Conservation (phyloP, 1,284 basidiomycete species). For the Tetrapyrgos nigripes region DNA sequence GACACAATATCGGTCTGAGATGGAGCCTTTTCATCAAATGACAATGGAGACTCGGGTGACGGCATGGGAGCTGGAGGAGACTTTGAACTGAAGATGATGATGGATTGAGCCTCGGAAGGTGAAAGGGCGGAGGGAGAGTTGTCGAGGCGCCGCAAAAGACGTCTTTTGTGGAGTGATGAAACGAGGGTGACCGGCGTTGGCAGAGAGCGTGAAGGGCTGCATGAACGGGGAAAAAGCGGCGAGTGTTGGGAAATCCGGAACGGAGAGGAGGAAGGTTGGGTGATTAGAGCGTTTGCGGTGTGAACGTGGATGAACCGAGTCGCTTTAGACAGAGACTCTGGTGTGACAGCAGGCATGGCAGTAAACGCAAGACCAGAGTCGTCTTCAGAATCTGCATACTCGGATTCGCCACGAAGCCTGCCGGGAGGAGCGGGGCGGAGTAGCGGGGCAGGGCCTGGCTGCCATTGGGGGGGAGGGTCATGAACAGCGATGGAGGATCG, state of each 20-base stretch:
- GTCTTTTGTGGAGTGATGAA: slow-evolving; percentile 54
- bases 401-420: neutral
- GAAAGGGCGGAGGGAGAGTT: slow-evolving; percentile 35
- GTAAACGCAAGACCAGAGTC: slow-evolving; percentile 19
- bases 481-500: slow-evolving; percentile 30
- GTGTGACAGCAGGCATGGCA: slow-evolving; percentile 14
- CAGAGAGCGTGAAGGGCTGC: slow-evolving; percentile 49
- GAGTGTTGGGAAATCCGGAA: slow-evolving; percentile 48
- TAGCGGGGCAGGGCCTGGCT: slow-evolving; percentile 9
- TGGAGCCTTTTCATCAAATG: slow-evolving; percentile 56
- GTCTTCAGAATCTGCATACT: slow-evolving; percentile 19
- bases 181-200: slow-evolving; percentile 48
- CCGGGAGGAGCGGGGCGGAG: slow-evolving; percentile 23
- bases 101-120: slow-evolving; percentile 51
- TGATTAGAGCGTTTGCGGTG: slow-evolving; percentile 48
- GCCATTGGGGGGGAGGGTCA: slow-evolving; percentile 15
- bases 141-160: slow-evolving; percentile 53
- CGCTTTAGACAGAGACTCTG: slow-evolving; percentile 23
- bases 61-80: slow-evolving; percentile 37
- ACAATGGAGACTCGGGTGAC: slow-evolving; percentile 31
- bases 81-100: slow-evolving; percentile 51
- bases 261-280: slow-evolving; percentile 54
- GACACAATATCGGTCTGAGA: slow-evolving; percentile 45
- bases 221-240: slow-evolving; percentile 71
- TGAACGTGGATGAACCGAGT: slow-evolving; percentile 38